These are phyloP conservation scores for Cladosporium sp. DNA, from an alignment of 2,329 filamentous ascomycete species.

Conservation along the genomic window DNA sequence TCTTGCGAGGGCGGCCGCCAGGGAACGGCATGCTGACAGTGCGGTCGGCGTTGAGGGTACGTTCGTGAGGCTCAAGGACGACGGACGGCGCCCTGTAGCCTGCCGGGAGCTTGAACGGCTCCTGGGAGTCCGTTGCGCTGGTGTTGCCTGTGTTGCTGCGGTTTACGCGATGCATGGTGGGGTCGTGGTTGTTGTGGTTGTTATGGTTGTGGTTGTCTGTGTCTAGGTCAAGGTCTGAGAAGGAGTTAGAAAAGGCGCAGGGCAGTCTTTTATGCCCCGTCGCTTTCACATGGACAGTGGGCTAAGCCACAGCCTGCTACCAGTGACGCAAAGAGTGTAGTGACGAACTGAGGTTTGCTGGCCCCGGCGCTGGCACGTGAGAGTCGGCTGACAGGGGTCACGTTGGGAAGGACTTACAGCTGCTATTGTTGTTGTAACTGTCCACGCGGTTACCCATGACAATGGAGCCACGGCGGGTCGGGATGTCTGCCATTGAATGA, in stretches of 20 bases:
- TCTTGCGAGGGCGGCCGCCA: constrained; percentile 44
- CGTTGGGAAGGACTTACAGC: background rate
- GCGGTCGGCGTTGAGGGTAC: constrained; percentile 22
- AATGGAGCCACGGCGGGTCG: constrained; percentile 34
- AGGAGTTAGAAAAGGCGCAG: background rate
- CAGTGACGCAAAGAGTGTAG: constrained; percentile 3
- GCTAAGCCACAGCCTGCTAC: background rate
- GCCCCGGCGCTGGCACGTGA: constrained; percentile 13
- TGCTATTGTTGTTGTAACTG: background rate
- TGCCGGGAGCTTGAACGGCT: constrained; percentile 23
- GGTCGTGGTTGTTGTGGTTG: background rate
- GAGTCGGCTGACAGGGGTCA: background rate
- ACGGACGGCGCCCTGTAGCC: constrained; percentile 29
- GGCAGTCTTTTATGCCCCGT: background rate
- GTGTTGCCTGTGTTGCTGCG: constrained; percentile 1
- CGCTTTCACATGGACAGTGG: background rate
- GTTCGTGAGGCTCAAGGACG: constrained; percentile 23
- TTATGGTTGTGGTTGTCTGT: background rate
- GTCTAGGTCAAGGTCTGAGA: constrained; percentile 7
- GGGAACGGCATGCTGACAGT: constrained; percentile 55
- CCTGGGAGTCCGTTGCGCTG: constrained; percentile 20
- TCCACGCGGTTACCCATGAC: constrained; percentile 8
- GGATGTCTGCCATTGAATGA: constrained; percentile 65
- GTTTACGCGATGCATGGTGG: constrained; percentile 2
- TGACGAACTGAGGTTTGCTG: constrained; percentile 16